phyloP scores from a whole-genome alignment of 1,284 basidiomycete genomes.

The Puccinia novopanici region DNA sequence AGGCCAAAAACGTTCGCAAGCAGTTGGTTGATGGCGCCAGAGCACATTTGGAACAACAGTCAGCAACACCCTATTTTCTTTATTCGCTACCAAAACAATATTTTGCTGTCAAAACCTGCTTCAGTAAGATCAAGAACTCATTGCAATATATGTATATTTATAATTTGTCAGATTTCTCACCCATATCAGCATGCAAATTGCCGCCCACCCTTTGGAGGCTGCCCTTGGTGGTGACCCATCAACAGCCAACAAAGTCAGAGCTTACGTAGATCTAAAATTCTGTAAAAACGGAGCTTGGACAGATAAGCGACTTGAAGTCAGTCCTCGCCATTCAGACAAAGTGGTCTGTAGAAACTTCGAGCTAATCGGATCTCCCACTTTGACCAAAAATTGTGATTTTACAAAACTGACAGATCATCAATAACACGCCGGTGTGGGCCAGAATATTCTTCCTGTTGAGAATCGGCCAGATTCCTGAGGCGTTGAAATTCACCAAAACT shows the following conservation, averaged over 20 bases:
- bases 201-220: slow-evolving; percentile 79
- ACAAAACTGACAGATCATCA: slow-evolving; percentile 72
- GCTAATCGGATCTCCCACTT: neutral
- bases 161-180: slow-evolving; percentile 69
- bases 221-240: slow-evolving; percentile 88
- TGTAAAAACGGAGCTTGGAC: slow-evolving; percentile 79
- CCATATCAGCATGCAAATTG: slow-evolving; percentile 80
- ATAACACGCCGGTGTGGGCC: slow-evolving; percentile 87
- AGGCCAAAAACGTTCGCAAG: slow-evolving; percentile 58
- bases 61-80: slow-evolving; percentile 52
- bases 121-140: neutral
- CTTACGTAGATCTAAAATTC: slow-evolving; percentile 77
- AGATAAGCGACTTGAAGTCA: slow-evolving; percentile 73
- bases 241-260: slow-evolving; percentile 81
- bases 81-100: slow-evolving; percentile 64
- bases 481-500: slow-evolving; percentile 72
- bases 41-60: slow-evolving; percentile 67
- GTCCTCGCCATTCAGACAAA: slow-evolving; percentile 53
- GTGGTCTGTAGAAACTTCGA: neutral
- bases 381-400: neutral
- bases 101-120: slow-evolving; percentile 41
- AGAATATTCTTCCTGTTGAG: slow-evolving; percentile 86
- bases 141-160: no score
- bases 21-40: slow-evolving; percentile 55
- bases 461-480: slow-evolving; percentile 78